Conservation (phyloP, 179 eudicot genomes). For the Beta corolliflora region DNA sequence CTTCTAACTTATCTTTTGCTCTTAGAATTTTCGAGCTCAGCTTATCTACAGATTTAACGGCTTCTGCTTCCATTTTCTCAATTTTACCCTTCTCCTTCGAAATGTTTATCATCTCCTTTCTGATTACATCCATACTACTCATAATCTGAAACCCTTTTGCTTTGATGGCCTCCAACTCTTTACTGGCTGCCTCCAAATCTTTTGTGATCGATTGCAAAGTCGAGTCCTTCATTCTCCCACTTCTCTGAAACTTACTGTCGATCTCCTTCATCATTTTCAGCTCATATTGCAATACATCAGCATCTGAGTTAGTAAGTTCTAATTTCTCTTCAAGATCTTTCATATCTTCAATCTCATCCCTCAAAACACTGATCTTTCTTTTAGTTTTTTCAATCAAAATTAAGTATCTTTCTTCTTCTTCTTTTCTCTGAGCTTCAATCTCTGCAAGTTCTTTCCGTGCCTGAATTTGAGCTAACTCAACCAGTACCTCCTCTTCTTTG, state of each 20-base stretch:
- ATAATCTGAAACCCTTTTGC: conserved; percentile 62
- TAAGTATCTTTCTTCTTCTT: conserved; percentile 39
- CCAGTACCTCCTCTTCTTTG: conserved; percentile 82
- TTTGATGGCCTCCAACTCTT: conserved; percentile 48
- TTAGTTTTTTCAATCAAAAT: conserved; percentile 43
- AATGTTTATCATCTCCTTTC: conserved; percentile 48
- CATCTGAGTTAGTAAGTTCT: conserved; percentile 48
- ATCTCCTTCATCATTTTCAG: conserved; percentile 54
- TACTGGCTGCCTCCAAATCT: conserved; percentile 64
- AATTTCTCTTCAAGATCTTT: conserved; percentile 51
- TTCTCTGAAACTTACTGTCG: conserved; percentile 26
- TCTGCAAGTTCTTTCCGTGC: conserved; percentile 71
- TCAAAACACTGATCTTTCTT: conserved; percentile 41
- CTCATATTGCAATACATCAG: conserved; percentile 51
- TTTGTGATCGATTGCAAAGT: conserved; percentile 31
- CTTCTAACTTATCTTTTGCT: conserved; percentile 61
- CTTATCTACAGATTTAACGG: conserved; percentile 43
- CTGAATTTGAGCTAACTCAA: conserved; percentile 82
- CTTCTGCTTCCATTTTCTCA: conserved; percentile 48
- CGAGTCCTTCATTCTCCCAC: conserved; percentile 4
- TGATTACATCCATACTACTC: conserved; percentile 68
- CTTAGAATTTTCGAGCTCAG: conserved; percentile 66
- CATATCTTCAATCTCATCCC: conserved; percentile 39
- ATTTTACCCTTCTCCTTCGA: conserved; percentile 41
- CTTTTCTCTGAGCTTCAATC: conserved; percentile 60